A percentile compares a stretch with the other conserved stretches of the same genome.
Evolutionary conservation across 306 rosid species (phyloP).

Genomic region (cucumber (Cucumis sativus)): DNA sequence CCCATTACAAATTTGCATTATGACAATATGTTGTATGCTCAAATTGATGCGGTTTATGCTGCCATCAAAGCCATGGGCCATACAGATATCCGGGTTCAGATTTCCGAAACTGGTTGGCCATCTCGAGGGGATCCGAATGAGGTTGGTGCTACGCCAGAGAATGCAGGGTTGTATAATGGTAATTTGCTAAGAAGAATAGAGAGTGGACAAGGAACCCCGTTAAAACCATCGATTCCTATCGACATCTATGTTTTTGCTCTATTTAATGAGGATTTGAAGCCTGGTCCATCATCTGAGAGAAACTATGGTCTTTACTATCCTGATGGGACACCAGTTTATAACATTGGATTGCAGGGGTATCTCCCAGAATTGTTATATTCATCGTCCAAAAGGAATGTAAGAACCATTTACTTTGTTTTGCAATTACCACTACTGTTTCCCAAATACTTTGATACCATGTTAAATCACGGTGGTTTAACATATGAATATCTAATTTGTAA

Average conservation of each 20-base stretch:
- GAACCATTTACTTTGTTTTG: neutral
- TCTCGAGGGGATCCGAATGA: slow-evolving; percentile 63
- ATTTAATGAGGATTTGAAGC: slow-evolving; percentile 67
- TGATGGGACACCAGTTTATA: slow-evolving; percentile 60
- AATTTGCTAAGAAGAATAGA: slow-evolving; percentile 46
- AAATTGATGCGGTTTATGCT: slow-evolving; percentile 67
- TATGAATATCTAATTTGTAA: neutral
- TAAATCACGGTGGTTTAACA: no score
- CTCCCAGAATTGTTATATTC: slow-evolving; percentile 32
- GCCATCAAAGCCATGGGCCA: slow-evolving; percentile 67
- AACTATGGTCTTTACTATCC: slow-evolving; percentile 86
- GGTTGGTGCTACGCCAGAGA: slow-evolving; percentile 54
- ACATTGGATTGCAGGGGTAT: slow-evolving; percentile 49
- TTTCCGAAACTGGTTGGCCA: slow-evolving; percentile 96
- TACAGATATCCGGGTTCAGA: slow-evolving; percentile 39
- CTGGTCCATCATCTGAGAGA: slow-evolving; percentile 74
- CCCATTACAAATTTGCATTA: slow-evolving; percentile 55
- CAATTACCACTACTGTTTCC: no score
- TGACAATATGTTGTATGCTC: slow-evolving; percentile 86
- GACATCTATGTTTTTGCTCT: slow-evolving; percentile 71
- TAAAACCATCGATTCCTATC: slow-evolving; percentile 58
- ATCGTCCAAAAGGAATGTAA: slow-evolving; percentile 35
- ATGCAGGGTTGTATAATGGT: slow-evolving; percentile 59
- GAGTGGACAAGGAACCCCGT: slow-evolving; percentile 59
- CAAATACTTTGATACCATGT: no score